Evolutionary conservation across 192 early-diverging fungal species (phyloP).

Genomic region (Pilaira anomala): DNA sequence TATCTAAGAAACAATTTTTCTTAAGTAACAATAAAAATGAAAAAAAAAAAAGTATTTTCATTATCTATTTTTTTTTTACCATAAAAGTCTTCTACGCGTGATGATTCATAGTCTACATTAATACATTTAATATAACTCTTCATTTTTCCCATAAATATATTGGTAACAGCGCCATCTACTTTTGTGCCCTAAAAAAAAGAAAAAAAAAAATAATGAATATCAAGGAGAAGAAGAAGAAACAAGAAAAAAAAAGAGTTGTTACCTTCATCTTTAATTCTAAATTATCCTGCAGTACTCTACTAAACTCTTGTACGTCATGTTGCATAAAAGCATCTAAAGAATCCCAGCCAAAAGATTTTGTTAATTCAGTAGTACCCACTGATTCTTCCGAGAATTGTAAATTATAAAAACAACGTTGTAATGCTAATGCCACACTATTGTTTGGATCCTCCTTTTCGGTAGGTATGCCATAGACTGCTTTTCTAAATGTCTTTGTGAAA

Average conservation of each 20-base stretch:
- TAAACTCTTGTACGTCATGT: constrained; percentile 98
- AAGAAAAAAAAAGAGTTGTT: neutral
- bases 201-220: too few relatives aligned
- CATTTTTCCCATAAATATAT: constrained; percentile 93
- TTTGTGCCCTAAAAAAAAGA: constrained; percentile 59
- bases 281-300: constrained; percentile 94
- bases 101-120: constrained; percentile 92
- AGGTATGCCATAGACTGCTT: constrained; percentile 88
- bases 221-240: too few relatives aligned
- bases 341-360: constrained; percentile 98
- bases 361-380: constrained; percentile 91
- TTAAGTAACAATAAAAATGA: neutral
- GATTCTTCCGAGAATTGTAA: constrained; percentile 69
- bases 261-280: constrained; percentile 98
- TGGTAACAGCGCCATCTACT: constrained; percentile 86
- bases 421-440: constrained; percentile 83
- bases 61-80: constrained; percentile 39
- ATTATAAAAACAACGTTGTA: constrained; percentile 94
- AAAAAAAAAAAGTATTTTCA: neutral
- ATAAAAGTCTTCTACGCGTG: constrained; percentile 92
- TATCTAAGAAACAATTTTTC: constrained; percentile 68
- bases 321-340: constrained; percentile 92
- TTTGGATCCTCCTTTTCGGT: constrained; percentile 86
- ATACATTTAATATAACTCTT: constrained; percentile 96
- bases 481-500: constrained; percentile 92